Evolutionary conservation across 2,329 filamentous ascomycete species (phyloP).

Genomic region (Aspergillus spinulosporus): DNA sequence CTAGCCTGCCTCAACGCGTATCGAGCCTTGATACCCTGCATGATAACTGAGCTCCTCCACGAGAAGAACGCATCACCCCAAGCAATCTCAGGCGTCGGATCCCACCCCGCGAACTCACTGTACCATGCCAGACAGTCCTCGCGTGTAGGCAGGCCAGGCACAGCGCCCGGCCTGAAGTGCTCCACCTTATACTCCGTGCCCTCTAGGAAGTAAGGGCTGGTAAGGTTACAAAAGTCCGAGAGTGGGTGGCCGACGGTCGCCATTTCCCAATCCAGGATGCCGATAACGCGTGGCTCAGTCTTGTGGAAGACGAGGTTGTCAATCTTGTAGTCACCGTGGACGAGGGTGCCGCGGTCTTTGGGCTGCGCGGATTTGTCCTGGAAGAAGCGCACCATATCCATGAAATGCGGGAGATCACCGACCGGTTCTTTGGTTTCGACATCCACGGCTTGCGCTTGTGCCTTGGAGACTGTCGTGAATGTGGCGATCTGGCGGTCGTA

Average conservation of each 20-base stretch:
- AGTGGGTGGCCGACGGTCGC: constrained; percentile 95
- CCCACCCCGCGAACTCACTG: constrained; percentile 67
- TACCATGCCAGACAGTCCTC: constrained; percentile 67
- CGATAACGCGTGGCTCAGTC: constrained; percentile 83
- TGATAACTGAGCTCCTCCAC: constrained; percentile 62
- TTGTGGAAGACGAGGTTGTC: constrained; percentile 89
- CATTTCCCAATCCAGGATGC: constrained; percentile 98
- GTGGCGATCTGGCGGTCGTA: constrained; percentile 84
- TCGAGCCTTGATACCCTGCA: constrained; percentile 90
- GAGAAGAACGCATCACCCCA: constrained; percentile 67
- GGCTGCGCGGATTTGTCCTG: constrained; percentile 68
- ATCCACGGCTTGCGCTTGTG: constrained; percentile 74
- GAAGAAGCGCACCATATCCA: constrained; percentile 79
- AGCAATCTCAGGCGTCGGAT: constrained; percentile 58
- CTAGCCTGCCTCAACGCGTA: constrained; percentile 85
- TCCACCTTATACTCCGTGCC: constrained; percentile 39
- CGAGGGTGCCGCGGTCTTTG: constrained; percentile 71
- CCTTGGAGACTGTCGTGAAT: constrained; percentile 73
- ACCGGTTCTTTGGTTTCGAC: constrained; percentile 74
- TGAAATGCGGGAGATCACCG: constrained; percentile 79
- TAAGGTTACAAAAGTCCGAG: constrained; percentile 83
- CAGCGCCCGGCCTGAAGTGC: constrained; percentile 62
- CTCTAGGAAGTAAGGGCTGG: constrained; percentile 41
- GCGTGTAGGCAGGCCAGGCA: constrained; percentile 65
- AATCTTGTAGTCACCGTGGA: constrained; percentile 97